A percentile compares a stretch with the other conserved stretches of the same genome.
phyloP scores from a whole-genome alignment of 2,329 filamentous ascomycete species.

The Aspergillus felis region DNA sequence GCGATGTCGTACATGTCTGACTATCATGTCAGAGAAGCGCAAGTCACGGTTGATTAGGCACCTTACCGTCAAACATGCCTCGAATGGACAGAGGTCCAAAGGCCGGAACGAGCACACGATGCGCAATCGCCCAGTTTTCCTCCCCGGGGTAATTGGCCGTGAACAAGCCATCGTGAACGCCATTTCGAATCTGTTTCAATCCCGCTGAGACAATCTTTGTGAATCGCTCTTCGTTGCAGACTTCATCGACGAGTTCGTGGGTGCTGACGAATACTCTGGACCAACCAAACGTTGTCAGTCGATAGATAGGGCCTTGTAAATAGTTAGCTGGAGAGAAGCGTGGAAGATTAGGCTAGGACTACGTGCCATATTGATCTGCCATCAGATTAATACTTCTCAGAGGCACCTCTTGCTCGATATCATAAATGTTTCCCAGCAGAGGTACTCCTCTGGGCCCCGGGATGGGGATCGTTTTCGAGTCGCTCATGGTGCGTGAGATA shows the following conservation, averaged over 20 bases:
- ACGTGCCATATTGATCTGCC: constrained; percentile 62
- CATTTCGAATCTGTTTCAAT: constrained; percentile 56
- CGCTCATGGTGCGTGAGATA: constrained; percentile 12
- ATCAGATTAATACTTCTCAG: constrained; percentile 54
- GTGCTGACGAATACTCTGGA: constrained; percentile 49
- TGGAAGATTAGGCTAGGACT: background rate
- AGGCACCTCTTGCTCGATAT: constrained; percentile 59
- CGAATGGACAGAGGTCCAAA: constrained; percentile 46
- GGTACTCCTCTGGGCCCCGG: constrained; percentile 63
- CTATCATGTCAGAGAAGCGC: background rate
- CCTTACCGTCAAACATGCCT: constrained; percentile 40
- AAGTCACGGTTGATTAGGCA: background rate
- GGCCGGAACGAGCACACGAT: constrained; percentile 45
- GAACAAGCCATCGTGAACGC: constrained; percentile 63
- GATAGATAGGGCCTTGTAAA: constrained; percentile 54
- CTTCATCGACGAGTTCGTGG: constrained; percentile 57
- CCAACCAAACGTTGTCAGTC: constrained; percentile 48
- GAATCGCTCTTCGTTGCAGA: constrained; percentile 65
- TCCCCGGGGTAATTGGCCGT: constrained; percentile 49
- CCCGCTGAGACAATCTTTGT: constrained; percentile 52
- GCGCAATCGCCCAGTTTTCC: constrained; percentile 62
- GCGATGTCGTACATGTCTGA: constrained; percentile 40
- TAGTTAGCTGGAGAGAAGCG: background rate
- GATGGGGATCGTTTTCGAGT: constrained; percentile 40
- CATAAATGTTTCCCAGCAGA: constrained; percentile 61